phyloP scores from a whole-genome alignment of 371 early-diverging fungal genomes.

The Conidiobolus incongruus region DNA sequence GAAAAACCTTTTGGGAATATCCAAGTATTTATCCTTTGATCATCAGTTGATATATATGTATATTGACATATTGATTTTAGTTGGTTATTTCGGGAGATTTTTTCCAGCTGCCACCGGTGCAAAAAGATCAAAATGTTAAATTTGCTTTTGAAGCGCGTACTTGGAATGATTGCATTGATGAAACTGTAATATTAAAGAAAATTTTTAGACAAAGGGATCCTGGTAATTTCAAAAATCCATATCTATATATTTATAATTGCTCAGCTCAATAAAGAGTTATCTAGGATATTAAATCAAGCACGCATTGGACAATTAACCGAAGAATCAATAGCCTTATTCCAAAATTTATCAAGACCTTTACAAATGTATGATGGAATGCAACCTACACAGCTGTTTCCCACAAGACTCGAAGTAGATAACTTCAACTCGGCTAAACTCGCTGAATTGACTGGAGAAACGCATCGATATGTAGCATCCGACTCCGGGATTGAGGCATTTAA shows the following conservation, averaged over 20 bases:
- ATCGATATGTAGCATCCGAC: slow-evolving; percentile 13
- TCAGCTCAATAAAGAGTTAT: too few species aligned
- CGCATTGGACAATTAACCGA: slow-evolving; percentile 29
- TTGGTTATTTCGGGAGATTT: slow-evolving; percentile 73
- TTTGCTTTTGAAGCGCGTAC: slow-evolving; percentile 49
- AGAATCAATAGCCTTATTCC: too few species aligned
- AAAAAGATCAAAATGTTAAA: slow-evolving; percentile 8
- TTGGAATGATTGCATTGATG: slow-evolving; percentile 29
- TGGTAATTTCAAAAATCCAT: too few species aligned
- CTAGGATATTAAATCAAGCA: slow-evolving; percentile 37
- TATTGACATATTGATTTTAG: too few species aligned
- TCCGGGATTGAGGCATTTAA: too few species aligned
- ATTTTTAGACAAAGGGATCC: slow-evolving; percentile 28
- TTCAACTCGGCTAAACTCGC: slow-evolving; percentile 32
- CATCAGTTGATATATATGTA: too few species aligned
- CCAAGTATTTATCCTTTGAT: slow-evolving; percentile 41
- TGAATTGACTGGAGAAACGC: slow-evolving; percentile 16
- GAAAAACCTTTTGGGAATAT: slow-evolving; percentile 67
- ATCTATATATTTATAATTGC: too few species aligned
- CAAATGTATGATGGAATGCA: slow-evolving; percentile 32
- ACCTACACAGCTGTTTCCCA: slow-evolving; percentile 53
- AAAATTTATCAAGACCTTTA: slow-evolving; percentile 17
- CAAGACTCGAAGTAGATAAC: slow-evolving; percentile 39
- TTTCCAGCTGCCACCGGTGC: slow-evolving; percentile 77
- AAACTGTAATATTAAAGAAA: slow-evolving; percentile 20